Evolutionary conservation across 73 alveolate genomes (phyloP).

Genomic region (Urostyla sp.): DNA sequence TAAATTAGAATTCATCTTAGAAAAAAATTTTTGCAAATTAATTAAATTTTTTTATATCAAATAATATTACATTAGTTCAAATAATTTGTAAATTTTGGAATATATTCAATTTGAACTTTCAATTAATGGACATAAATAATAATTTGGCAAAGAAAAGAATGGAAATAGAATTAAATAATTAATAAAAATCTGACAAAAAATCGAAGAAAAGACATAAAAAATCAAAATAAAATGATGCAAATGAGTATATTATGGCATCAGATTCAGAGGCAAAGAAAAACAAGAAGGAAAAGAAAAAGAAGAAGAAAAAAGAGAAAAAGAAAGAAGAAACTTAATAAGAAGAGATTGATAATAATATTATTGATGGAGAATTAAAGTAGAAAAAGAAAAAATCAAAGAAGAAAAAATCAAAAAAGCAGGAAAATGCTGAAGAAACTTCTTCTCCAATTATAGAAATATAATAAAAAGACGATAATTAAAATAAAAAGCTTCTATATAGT

Average conservation of each 20-base stretch:
- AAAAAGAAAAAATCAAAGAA: not conserved
- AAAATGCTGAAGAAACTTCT: no score
- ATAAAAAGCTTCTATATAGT: not conserved
- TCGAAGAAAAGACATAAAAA: not conserved
- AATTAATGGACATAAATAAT: not conserved
- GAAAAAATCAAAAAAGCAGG: conserved; percentile 17
- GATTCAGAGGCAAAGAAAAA: conserved; percentile 9
- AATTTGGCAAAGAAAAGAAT: not conserved
- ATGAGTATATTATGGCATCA: not conserved
- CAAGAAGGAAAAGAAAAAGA: conserved; percentile 26
- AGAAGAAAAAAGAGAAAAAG: conserved; percentile 8
- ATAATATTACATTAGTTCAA: no score
- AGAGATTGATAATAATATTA: not conserved
- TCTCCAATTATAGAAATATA: no score
- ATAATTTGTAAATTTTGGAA: not conserved
- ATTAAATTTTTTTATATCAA: no score
- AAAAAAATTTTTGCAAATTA: no score
- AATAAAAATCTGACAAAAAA: not conserved
- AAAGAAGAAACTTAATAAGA: not conserved
- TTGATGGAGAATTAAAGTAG: not conserved
- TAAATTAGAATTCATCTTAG: no score
- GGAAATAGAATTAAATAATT: not conserved
- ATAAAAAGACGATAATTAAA: not conserved
- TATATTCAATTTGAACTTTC: not conserved
- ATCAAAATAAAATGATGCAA: not conserved